These are phyloP conservation scores for Phytophthora foliorum DNA, from an alignment of 352 stramenopile species.

Conservation along the genomic window DNA sequence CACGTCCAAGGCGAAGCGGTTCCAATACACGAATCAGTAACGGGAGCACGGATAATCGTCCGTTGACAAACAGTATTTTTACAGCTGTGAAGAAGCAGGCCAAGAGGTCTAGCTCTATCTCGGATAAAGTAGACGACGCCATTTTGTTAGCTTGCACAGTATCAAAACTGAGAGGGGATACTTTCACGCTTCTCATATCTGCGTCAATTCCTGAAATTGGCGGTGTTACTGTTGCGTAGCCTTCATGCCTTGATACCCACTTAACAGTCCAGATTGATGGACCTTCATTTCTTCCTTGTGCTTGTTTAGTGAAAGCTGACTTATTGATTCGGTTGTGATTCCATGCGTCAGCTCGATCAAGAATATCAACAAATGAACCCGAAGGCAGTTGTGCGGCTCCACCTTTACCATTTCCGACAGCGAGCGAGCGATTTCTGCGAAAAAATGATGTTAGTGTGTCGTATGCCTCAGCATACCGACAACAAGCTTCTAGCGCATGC, in stretches of 20 bases:
- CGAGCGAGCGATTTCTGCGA: slow-evolving; percentile 41
- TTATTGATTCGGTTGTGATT: neutral
- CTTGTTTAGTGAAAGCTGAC: neutral
- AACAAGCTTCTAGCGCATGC: slow-evolving; percentile 64
- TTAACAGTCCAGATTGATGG: slow-evolving; percentile 35
- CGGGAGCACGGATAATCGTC: slow-evolving; percentile 56
- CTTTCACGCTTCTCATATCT: neutral
- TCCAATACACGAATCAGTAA: slow-evolving; percentile 72
- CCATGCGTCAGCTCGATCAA: slow-evolving; percentile 44
- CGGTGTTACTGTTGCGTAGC: slow-evolving; percentile 36
- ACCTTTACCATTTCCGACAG: slow-evolving; percentile 29
- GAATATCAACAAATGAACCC: slow-evolving; percentile 38
- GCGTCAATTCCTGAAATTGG: neutral
- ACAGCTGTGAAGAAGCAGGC: slow-evolving; percentile 83
- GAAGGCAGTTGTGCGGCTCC: slow-evolving; percentile 28
- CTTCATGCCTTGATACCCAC: slow-evolving; percentile 30
- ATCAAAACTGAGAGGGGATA: neutral
- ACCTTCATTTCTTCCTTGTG: neutral
- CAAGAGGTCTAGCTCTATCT: slow-evolving; percentile 81
- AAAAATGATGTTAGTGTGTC: slow-evolving; percentile 55
- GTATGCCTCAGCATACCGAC: slow-evolving; percentile 57
- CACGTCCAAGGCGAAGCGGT: slow-evolving; percentile 58
- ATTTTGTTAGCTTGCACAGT: slow-evolving; percentile 11
- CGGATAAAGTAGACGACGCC: slow-evolving; percentile 1
- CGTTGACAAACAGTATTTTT: slow-evolving; percentile 90